phyloP scores from a whole-genome alignment of 2,329 filamentous ascomycete species.

The Orbilia javanica region DNA sequence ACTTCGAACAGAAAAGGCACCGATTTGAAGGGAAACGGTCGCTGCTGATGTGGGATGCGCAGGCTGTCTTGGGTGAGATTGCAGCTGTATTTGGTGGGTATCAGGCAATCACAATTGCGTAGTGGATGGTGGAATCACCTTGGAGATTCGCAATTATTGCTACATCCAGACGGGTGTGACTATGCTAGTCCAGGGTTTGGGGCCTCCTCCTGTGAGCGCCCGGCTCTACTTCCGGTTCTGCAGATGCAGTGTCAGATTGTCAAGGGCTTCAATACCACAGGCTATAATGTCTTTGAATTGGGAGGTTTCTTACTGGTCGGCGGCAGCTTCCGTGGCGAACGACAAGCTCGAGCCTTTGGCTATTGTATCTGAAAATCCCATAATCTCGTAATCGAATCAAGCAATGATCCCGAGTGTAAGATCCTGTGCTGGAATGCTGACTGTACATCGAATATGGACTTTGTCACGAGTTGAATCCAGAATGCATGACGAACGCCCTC shows the following conservation, averaged over 20 bases:
- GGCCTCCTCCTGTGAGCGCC: background rate
- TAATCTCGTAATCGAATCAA: background rate
- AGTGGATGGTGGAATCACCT: background rate
- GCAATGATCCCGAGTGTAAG: background rate
- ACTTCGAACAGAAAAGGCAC: conserved; percentile 6
- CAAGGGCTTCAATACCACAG: conserved; percentile 28
- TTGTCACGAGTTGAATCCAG: background rate
- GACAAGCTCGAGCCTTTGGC: background rate
- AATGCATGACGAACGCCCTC: background rate
- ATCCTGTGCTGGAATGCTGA: background rate
- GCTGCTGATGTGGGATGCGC: conserved; percentile 24
- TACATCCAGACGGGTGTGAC: conserved; percentile 5
- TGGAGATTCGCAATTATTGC: conserved; percentile 17
- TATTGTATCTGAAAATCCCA: background rate
- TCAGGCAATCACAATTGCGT: conserved; percentile 14
- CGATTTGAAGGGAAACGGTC: background rate
- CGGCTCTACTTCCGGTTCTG: conserved; percentile 18
- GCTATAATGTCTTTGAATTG: conserved; percentile 29
- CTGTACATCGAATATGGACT: background rate
- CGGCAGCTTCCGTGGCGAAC: background rate
- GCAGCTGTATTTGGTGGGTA: conserved; percentile 12
- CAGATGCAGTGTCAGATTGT: conserved; percentile 27
- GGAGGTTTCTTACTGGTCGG: background rate
- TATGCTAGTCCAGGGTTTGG: conserved; percentile 2
- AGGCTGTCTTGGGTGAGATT: conserved; percentile 28